Evolutionary conservation across 495 filamentous ascomycete genomes (phyloP), one percentile per base, ranked within the genome.

Genomic region (Trichoderma orchidacearum): DNA sequence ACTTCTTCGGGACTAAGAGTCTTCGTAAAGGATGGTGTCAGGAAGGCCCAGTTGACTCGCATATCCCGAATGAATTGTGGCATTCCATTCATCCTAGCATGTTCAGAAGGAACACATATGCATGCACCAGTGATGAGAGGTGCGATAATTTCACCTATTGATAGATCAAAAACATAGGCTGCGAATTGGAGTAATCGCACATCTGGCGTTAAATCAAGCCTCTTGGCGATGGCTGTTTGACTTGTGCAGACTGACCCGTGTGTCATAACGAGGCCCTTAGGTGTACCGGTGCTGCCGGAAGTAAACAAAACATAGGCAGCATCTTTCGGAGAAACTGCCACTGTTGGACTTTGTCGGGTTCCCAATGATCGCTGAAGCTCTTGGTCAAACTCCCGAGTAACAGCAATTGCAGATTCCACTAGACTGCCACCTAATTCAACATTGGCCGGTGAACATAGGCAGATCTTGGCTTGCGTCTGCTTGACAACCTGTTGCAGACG

Each of bases 101-200:
- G 3, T 6, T 59, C 75, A 0, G 72, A 72, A 3, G 75, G 75
- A 55, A 79, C 70, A 56, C 75, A 79, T 13, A 80, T 63, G 32
- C 73, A 75, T 4, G 74, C 77, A 28, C 75, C 75, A 27, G 66
- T 63, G 5, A 64, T 63, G 9, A 80, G 60, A 0, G 75, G 73
- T 23, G 65, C 58, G 25, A 79, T 67, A 58, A 76, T 77, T 30
- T 72, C 72, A 30, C 69, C 64, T 15, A 77, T 69, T 50, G 67
- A 75, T n/a, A 73, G 66, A 48, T 79, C 77, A 48, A 80, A 80
- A 1, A 72, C 68, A 35, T 71, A 76, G 0, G 75, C 72, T 7
- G 74, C 73, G 51, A 79, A 84, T 58, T 84, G 80, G 5, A 84
- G 60, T 0, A 74, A 66, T 3, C 75, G 60, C 4, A 72, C 70